These are phyloP conservation scores for Physocladia obscura DNA, from an alignment of 192 early-diverging fungal species.

Conservation along the genomic window DNA sequence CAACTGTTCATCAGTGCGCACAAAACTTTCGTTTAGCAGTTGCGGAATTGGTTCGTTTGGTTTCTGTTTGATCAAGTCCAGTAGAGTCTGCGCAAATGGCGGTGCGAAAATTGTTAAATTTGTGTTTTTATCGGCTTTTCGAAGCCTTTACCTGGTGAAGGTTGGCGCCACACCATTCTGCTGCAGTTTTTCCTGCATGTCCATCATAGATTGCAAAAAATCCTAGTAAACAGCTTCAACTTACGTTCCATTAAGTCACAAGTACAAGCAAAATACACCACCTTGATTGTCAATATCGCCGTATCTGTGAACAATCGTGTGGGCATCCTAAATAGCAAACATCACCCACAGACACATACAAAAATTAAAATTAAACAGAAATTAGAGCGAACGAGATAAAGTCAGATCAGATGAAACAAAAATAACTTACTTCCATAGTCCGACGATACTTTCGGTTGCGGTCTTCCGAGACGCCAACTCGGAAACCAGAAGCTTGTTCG, in stretches of 20 bases:
- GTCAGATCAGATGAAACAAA: too few relatives aligned
- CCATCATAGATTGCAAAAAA: slow-evolving; percentile 98
- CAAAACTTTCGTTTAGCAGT: slow-evolving; percentile 78
- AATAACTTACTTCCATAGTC: slow-evolving; percentile 81
- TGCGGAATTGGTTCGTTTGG: slow-evolving; percentile 68
- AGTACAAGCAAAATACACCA: background rate
- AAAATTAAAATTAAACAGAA: background rate
- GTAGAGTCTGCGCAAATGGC: slow-evolving; percentile 61
- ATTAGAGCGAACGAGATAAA: background rate
- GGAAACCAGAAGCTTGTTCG: slow-evolving; percentile 45
- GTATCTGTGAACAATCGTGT: slow-evolving; percentile 82
- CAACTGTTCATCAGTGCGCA: slow-evolving; percentile 78
- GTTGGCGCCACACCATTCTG: slow-evolving; percentile 92
- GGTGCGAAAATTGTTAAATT: background rate
- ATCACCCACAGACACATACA: background rate
- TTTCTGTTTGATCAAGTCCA: slow-evolving; percentile 56
- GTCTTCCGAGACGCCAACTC: slow-evolving; percentile 77
- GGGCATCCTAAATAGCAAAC: slow-evolving; percentile 69
- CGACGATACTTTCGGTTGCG: slow-evolving; percentile 86
- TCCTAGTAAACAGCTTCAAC: slow-evolving; percentile 29
- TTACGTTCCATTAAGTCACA: background rate
- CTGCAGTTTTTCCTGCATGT: slow-evolving; percentile 92
- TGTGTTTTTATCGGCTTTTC: background rate
- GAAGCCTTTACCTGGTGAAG: slow-evolving; percentile 62
- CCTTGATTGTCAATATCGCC: slow-evolving; percentile 73